Conservation (phyloP, 768 basidiomycete genomes). For the Suillus bovinus region DNA sequence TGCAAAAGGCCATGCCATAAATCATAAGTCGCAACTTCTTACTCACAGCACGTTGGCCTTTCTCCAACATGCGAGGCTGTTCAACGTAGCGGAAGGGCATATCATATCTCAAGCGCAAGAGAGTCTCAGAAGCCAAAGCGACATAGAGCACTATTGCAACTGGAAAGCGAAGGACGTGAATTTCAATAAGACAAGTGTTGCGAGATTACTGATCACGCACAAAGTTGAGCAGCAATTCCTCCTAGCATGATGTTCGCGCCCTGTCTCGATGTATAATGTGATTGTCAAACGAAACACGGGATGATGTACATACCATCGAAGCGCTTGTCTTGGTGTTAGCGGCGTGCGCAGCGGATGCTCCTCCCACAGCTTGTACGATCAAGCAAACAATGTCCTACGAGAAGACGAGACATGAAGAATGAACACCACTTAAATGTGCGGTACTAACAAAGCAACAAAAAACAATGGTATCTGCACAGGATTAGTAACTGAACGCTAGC, state of each 20-base stretch:
- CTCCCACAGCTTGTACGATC: conserved; percentile 41
- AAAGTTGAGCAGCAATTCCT: conserved; percentile 62
- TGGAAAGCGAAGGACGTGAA: conserved; percentile 21
- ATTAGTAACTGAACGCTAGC: neutral
- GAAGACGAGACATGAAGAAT: neutral
- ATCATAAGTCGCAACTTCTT: conserved; percentile 33
- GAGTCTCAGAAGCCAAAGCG: conserved; percentile 45
- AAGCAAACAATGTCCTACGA: conserved; percentile 38
- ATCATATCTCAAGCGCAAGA: conserved; percentile 40
- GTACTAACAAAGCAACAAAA: conserved; percentile 17
- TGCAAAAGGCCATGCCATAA: conserved; percentile 38
- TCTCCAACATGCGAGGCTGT: neutral
- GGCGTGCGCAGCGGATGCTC: conserved; percentile 46
- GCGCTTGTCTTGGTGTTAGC: conserved; percentile 24
- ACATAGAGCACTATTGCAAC: conserved; percentile 46
- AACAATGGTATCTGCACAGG: conserved; percentile 12
- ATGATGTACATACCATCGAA: conserved; percentile 11
- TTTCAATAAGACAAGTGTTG: conserved; percentile 15
- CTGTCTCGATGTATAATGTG: conserved; percentile 23
- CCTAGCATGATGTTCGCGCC: conserved; percentile 59
- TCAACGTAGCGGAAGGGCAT: conserved; percentile 30
- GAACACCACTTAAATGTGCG: neutral
- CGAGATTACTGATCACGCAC: conserved; percentile 31
- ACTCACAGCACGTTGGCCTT: conserved; percentile 3
- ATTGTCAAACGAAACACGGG: neutral